Base-by-base conservation (phyloP, 345 rosid species). In the Capsella bursapastoris region DNA sequence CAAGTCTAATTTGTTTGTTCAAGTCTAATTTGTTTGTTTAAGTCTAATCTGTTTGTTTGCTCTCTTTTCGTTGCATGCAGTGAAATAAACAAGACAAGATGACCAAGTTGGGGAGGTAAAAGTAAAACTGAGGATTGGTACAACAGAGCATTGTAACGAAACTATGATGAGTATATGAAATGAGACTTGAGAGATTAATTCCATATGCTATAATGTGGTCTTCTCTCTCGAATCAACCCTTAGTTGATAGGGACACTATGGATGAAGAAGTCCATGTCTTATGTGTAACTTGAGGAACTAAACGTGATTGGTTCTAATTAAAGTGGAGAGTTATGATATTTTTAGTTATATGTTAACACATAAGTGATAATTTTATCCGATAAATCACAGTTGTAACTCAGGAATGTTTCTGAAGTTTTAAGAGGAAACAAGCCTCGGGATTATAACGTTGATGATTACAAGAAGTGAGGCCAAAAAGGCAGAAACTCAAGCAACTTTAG, bases 401-500 rank as follows among this genome's bases (percentile, higher is more conserved):
- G 40, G 1, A 50, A 51, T 58, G 58, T 25, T 74, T 29, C 66
- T 58, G 34, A 2, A 5, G 37, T 25, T 40, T 40, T 18, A 58
- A 34, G 15, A 64, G 32, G 18, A 55, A 64, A 63, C 50, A 56
- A 14, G 31, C 56, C 11, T 7, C 10, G 14, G 14, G 61, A 37
- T 16, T 51, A 52, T 29, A 47, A 44, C 12, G 29, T 70, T 77
- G 64, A 57, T 32, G 76, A 57, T 63, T 43, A 77, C 72, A 77
- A 13, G 51, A 76, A 45, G 38, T 9, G 29, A 64, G 14, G 41
- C 53, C 18, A 41, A 63, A 37, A n/a, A 4, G 67, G 49, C 25
- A 37, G 16, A 65, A 65, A 64, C 72, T 86, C 77, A 94, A 29
- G 90, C 91, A 28, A 81, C 68, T 68, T 72, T 84, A 11, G 89